Conservation (phyloP, 2,329 filamentous ascomycete species). For the Epichloe elymi region DNA sequence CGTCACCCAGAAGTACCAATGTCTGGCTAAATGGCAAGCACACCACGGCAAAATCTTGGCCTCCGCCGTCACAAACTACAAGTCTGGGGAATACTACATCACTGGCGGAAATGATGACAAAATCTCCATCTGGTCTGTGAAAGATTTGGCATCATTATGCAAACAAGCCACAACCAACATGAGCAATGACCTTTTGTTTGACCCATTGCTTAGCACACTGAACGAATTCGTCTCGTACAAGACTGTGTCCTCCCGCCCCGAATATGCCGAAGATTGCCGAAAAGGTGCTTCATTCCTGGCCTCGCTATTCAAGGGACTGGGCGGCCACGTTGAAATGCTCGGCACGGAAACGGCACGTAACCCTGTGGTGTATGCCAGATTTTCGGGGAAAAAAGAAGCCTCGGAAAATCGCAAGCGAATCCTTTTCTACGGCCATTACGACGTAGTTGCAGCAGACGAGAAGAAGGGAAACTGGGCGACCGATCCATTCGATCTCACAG, state of each 20-base stretch:
- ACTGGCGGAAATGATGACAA: slow-evolving; percentile 89
- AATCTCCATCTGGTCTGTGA: slow-evolving; percentile 77
- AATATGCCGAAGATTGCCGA: slow-evolving; percentile 83
- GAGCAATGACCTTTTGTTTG: slow-evolving; percentile 42
- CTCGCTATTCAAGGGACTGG: slow-evolving; percentile 81
- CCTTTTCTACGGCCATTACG: slow-evolving; percentile 95
- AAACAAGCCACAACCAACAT: slow-evolving; percentile 24
- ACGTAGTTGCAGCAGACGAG: slow-evolving; percentile 83
- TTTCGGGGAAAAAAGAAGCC: slow-evolving; percentile 60
- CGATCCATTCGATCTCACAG: slow-evolving; percentile 81
- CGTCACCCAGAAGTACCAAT: slow-evolving; percentile 70
- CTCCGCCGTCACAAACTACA: slow-evolving; percentile 60
- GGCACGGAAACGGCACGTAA: slow-evolving; percentile 69
- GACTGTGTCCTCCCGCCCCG: slow-evolving; percentile 75
- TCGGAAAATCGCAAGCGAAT: slow-evolving; percentile 65
- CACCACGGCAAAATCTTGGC: slow-evolving; percentile 80
- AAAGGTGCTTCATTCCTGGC: slow-evolving; percentile 84
- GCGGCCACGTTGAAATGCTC: slow-evolving; percentile 82
- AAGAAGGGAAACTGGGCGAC: slow-evolving; percentile 71
- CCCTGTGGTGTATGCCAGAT: slow-evolving; percentile 85
- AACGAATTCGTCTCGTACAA: slow-evolving; percentile 83
- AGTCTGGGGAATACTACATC: slow-evolving; percentile 70
- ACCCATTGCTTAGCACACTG: slow-evolving; percentile 56
- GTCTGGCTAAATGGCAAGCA: slow-evolving; percentile 64
- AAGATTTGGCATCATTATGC: slow-evolving; percentile 18